Base-by-base conservation (phyloP, 2,329 filamentous ascomycete species). In the Drechslerella coelobrocha region DNA sequence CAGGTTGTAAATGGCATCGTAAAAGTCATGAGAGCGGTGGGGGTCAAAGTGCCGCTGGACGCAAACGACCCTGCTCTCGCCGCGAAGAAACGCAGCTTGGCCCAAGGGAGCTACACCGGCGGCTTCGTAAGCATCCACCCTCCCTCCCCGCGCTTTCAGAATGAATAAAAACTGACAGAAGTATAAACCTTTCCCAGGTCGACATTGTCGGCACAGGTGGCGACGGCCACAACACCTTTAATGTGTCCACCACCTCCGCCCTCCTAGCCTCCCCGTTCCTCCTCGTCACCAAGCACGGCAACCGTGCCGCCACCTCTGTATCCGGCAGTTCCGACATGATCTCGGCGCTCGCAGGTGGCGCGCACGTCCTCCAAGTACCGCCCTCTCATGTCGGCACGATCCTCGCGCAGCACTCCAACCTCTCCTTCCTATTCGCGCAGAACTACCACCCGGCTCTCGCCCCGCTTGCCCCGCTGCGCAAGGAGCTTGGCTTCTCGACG, bases 161-260 rank as follows among this genome's bases (percentile, higher is more conserved):
- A 27, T 24, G 12, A 31, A 10, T 52, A 3, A 21, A 17, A 17
- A 12, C 14, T 56, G 23, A 65, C 19, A 10, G 10, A 26, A 14
- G 6, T 10, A 29, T 17, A 14, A 17, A 27, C 54, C 73, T 66
- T 74, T 72, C 47, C 26, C 73, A 87, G 84, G 88, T 92, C 78
- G 94, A 99, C 79, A 97, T 99, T 78, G 94, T 99, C 66, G 94
- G 94, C 75, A 99, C 94, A 6, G 94, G 94, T 74, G 94, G 94
- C 77, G 94, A 99, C 81, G 89, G 89, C 19, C 92, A 97, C 83
- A 91, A 96, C 79, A 99, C 94, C 31, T 99, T 96, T 86, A 99
- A 99, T 79, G 93, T 99, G 78, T 94, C 89, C 75, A 99, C 94
- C 2, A 96, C 94, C 5, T 87, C 94, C 1, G 96, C 92, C 17